Conservation (phyloP, 2,329 filamentous ascomycete species). For the Lachnellula cervina region DNA sequence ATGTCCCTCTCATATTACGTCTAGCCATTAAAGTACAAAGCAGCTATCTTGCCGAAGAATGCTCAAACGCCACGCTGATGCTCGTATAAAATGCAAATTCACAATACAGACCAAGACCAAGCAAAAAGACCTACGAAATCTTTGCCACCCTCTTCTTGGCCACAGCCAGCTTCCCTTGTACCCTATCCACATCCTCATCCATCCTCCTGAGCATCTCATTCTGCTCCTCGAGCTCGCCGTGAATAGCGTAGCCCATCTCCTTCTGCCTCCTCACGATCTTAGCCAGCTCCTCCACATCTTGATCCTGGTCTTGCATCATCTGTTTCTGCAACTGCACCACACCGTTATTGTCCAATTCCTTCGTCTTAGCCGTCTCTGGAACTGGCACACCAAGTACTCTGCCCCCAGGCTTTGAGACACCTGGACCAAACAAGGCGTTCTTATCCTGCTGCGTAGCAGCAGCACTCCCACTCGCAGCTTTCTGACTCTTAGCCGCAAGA, state of each 20-base stretch:
- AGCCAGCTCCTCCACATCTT: constrained; percentile 63
- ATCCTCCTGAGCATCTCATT: constrained; percentile 64
- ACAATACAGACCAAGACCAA: not conserved
- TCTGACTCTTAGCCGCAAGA: constrained; percentile 43
- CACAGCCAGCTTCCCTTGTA: constrained; percentile 65
- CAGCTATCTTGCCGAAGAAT: constrained; percentile 2
- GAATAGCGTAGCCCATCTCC: constrained; percentile 73
- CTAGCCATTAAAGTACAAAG: not conserved
- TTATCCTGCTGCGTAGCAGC: constrained; percentile 35
- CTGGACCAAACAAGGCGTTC: constrained; percentile 42
- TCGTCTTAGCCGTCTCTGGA: constrained; percentile 69
- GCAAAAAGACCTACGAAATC: constrained; percentile 38
- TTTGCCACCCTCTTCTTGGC: constrained; percentile 69
- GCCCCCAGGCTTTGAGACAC: constrained; percentile 41
- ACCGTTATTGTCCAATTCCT: constrained; percentile 71
- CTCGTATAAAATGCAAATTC: not conserved
- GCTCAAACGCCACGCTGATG: constrained; percentile 14
- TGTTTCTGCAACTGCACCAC: constrained; percentile 69
- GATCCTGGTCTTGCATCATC: constrained; percentile 70
- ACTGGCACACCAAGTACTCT: constrained; percentile 68
- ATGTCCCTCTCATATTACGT: constrained; percentile 5
- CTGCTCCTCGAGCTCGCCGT: constrained; percentile 68
- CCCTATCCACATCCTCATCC: constrained; percentile 60
- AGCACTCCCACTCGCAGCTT: constrained; percentile 15
- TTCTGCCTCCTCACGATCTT: constrained; percentile 68